Base-by-base conservation (phyloP, 192 early-diverging fungal genomes). In the Umbelopsis isabellina region DNA sequence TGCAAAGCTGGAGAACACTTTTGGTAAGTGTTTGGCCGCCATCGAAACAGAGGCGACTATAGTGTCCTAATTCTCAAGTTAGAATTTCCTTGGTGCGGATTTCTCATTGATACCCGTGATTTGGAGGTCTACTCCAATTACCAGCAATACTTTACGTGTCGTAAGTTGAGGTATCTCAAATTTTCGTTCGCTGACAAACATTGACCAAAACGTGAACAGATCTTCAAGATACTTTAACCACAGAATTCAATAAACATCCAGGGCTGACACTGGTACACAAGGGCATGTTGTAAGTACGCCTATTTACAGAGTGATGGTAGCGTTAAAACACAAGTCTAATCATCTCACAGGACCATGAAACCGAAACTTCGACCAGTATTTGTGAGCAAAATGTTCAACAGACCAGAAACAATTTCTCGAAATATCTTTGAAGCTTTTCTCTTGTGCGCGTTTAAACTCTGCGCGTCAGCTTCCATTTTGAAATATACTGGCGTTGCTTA, bases 1-100 rank as follows among this genome's bases (percentile, higher is more conserved):
- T 22, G 49, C 79, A 35, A 65, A 49, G 27, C 49, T 71, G 20
- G 13, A 66, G 12, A 10, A 37, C 23, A 44, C 51, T 37, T 49
- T 52, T 47, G 70, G 46, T 25, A 67, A 47, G 37, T 49, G 27
- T 16, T 66, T n/a, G 18, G 66, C 20, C 20, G 23, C 21, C 3
- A 27, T 27, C 9, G 23, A 20, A 25, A 11, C 18, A 15, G 12
- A 0, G 11, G 23, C 13, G 15, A 25, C n/a, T 11, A 30, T 25
- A 16, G 58, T 82, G 13, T 21, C 0, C 27, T 25, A 2, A 45
- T 5, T 41, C 22, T 65, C 6, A 13, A 21, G 18, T 20, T 74
- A 92, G 90, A 86, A 18, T 89, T 92, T 77, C 88, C 89, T 11
- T 98, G 93, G 90, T 96, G 94, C 73, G 96, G 95, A 1, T 77